These are phyloP conservation scores for Camelina laxa DNA, from an alignment of 345 rosid species.

Conservation along the genomic window DNA sequence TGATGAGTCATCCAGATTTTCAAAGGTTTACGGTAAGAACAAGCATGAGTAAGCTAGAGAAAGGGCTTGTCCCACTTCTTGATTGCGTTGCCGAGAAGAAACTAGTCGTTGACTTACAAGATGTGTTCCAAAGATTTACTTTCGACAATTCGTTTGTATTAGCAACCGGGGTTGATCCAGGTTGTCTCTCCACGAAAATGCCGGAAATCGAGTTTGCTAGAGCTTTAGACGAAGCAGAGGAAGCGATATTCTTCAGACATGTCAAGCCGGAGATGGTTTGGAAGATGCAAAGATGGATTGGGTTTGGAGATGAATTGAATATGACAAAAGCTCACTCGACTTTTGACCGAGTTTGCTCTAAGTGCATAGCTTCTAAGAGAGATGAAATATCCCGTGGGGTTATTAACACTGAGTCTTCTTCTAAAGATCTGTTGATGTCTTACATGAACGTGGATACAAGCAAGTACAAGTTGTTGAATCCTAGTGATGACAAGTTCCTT, in stretches of 20 bases:
- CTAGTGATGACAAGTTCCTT: slow-evolving; percentile 34
- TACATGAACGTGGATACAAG: slow-evolving; percentile 28
- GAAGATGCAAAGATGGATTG: slow-evolving; percentile 44
- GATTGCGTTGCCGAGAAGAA: slow-evolving; percentile 32
- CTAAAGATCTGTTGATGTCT: slow-evolving; percentile 37
- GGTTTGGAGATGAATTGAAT: slow-evolving; percentile 47
- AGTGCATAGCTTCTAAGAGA: slow-evolving; percentile 44
- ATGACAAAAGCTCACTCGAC: slow-evolving; percentile 38
- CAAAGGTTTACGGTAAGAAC: slow-evolving; percentile 38
- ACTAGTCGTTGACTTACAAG: slow-evolving; percentile 48
- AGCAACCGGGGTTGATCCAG: slow-evolving; percentile 50
- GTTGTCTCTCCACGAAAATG: slow-evolving; percentile 39
- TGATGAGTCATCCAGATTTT: slow-evolving; percentile 37
- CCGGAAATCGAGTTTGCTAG: slow-evolving; percentile 40
- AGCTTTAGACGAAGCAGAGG: slow-evolving; percentile 50
- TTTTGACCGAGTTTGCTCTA: slow-evolving; percentile 24
- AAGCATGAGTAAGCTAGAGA: slow-evolving; percentile 31
- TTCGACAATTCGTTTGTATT: slow-evolving; percentile 51
- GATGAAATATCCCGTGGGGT: not conserved
- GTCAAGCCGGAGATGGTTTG: slow-evolving; percentile 37
- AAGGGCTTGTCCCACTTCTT: slow-evolving; percentile 42
- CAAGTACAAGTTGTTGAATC: slow-evolving; percentile 29
- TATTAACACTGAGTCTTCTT: slow-evolving; percentile 13
- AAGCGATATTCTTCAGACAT: slow-evolving; percentile 36
- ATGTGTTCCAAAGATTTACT: slow-evolving; percentile 50